phyloP scores from a whole-genome alignment of 2,329 filamentous ascomycete species.

The Arthrinium phaeospermum region DNA sequence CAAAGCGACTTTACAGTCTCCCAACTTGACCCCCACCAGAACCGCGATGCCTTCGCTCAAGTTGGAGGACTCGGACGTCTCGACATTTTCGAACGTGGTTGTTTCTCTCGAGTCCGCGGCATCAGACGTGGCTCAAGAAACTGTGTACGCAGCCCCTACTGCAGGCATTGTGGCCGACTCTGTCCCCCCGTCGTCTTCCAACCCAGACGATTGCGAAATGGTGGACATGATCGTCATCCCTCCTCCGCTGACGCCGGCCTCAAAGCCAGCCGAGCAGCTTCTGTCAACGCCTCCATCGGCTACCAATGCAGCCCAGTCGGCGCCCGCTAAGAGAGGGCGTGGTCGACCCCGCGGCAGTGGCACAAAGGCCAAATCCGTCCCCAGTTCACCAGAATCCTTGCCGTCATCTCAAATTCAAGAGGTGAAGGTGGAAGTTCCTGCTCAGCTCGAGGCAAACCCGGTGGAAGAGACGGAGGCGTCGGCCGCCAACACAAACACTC shows the following conservation, averaged over 20 bases:
- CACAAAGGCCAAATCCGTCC: constrained; percentile 18
- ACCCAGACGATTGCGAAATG: not conserved
- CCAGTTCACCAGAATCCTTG: not conserved
- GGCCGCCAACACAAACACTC: not conserved
- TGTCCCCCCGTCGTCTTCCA: not conserved
- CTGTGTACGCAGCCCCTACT: constrained; percentile 15
- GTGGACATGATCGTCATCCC: constrained; percentile 24
- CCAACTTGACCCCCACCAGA: constrained; percentile 40
- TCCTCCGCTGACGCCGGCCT: constrained; percentile 24
- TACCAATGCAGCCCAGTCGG: not conserved
- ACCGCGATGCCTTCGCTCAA: constrained; percentile 36
- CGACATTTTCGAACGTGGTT: constrained; percentile 32
- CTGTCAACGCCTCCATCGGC: constrained; percentile 13
- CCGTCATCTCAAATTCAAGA: not conserved
- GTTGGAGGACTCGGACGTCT: constrained; percentile 39
- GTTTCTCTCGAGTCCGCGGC: constrained; percentile 24
- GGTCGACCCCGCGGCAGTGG: constrained; percentile 21
- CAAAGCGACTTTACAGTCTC: constrained; percentile 37
- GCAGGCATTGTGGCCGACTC: constrained; percentile 21
- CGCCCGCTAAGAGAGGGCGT: constrained; percentile 20
- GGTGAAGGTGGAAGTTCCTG: not conserved
- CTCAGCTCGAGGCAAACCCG: not conserved
- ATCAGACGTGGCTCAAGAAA: not conserved
- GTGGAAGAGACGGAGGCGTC: not conserved
- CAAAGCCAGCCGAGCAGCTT: constrained; percentile 17